phyloP scores from a whole-genome alignment of 139 green algal species.

The Trebouxia sp. region DNA sequence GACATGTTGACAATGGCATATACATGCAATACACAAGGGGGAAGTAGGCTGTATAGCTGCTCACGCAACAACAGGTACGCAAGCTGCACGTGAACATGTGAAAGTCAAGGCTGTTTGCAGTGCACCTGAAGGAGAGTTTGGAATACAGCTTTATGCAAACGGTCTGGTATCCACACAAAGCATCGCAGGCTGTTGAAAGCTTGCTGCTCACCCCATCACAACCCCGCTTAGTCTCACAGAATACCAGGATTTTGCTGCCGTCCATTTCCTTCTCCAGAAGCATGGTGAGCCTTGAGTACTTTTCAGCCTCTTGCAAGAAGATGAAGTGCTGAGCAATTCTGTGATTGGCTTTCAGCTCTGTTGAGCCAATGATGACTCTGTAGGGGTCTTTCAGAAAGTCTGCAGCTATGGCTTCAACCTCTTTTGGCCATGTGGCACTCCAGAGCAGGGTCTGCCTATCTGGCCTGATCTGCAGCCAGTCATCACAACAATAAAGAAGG shows the following conservation, averaged over 20 bases:
- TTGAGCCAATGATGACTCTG: conserved; percentile 78
- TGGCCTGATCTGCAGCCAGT: conserved; percentile 72
- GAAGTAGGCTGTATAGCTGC: too few species aligned
- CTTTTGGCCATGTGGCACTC: conserved; percentile 93
- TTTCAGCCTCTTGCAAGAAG: conserved; percentile 69
- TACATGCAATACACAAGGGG: too few species aligned
- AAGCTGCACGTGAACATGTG: too few species aligned
- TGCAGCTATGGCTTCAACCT: conserved; percentile 83
- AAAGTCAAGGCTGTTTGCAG: too few species aligned
- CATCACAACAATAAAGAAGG: too few species aligned
- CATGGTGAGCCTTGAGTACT: conserved; percentile 66
- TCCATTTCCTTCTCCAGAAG: conserved; percentile 81
- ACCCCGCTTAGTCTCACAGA: conserved; percentile 91
- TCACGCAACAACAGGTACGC: too few species aligned
- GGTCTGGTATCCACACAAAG: neutral
- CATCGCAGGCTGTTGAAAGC: neutral
- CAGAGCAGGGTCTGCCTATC: conserved; percentile 96
- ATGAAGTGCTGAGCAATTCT: conserved; percentile 84
- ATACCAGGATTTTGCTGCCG: conserved; percentile 71
- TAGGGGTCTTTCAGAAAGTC: conserved; percentile 88
- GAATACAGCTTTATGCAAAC: too few species aligned
- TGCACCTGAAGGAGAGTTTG: too few species aligned
- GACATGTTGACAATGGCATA: too few species aligned
- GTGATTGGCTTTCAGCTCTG: conserved; percentile 90
- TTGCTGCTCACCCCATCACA: conserved; percentile 72